These are phyloP conservation scores for Diplotaxis tenuifolia DNA, from an alignment of 345 rosid genomes.

Conservation along the genomic window DNA sequence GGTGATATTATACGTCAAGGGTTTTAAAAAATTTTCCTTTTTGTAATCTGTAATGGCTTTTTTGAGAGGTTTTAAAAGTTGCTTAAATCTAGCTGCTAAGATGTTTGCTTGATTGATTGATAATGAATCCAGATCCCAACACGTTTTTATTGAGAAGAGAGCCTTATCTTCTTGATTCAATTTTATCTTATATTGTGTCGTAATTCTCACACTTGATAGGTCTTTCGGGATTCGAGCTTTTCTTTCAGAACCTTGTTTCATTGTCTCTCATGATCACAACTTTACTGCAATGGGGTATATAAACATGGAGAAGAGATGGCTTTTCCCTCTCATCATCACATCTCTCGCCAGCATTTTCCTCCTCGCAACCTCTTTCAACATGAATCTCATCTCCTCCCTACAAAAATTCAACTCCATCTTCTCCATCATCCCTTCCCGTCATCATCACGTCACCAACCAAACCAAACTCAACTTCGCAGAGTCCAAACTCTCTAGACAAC, in stretches of 20 bases:
- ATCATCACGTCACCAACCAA: conserved; percentile 43
- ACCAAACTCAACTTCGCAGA: conserved; percentile 57
- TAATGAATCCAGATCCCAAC: conserved; percentile 3
- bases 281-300: conserved; percentile 56
- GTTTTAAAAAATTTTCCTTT: background rate
- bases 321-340: conserved; percentile 79
- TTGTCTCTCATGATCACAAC: conserved; percentile 35
- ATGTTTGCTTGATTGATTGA: conserved; percentile 14
- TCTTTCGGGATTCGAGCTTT: too few relatives aligned
- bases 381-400: conserved; percentile 75
- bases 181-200: conserved; percentile 7
- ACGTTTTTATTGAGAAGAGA: conserved; percentile 17
- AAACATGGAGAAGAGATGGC: conserved; percentile 96
- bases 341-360: conserved; percentile 76
- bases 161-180: conserved; percentile 8
- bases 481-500: conserved; percentile 44
- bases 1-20: background rate
- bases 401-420: conserved; percentile 66
- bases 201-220: conserved; percentile 24
- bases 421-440: conserved; percentile 62
- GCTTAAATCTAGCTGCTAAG: conserved; percentile 27
- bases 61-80: conserved; percentile 14
- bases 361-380: conserved; percentile 78
- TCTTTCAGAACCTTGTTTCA: conserved; percentile 7
- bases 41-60: background rate